Conservation (phyloP, 768 basidiomycete genomes). For the Trametes gibbosa region DNA sequence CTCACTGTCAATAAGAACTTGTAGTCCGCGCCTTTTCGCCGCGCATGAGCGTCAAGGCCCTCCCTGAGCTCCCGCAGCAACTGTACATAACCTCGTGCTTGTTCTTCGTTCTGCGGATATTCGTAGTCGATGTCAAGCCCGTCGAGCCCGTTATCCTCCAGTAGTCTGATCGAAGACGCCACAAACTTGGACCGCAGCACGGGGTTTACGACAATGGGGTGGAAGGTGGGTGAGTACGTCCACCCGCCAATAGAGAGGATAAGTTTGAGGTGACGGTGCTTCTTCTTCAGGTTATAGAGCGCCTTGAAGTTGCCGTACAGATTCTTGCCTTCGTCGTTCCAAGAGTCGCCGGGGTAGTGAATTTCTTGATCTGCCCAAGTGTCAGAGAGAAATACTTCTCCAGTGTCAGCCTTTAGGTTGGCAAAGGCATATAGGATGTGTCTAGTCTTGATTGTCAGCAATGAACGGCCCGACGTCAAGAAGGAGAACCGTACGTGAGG, state of each 20-base stretch:
- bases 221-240: slow-evolving; percentile 88
- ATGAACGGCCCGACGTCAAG: not conserved
- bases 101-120: slow-evolving; percentile 75
- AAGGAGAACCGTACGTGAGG: slow-evolving; percentile 63
- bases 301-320: slow-evolving; percentile 96
- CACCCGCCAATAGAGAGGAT: slow-evolving; percentile 93
- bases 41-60: slow-evolving; percentile 76
- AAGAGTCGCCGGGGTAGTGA: slow-evolving; percentile 92
- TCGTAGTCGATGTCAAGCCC: slow-evolving; percentile 94
- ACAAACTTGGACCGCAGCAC: slow-evolving; percentile 73
- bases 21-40: slow-evolving; percentile 56
- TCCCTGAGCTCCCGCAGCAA: slow-evolving; percentile 72
- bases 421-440: slow-evolving; percentile 95
- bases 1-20: slow-evolving; percentile 75
- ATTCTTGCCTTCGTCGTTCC: slow-evolving; percentile 89
- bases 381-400: slow-evolving; percentile 88
- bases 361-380: slow-evolving; percentile 96
- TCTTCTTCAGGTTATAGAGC: slow-evolving; percentile 86
- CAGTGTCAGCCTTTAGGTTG: slow-evolving; percentile 77
- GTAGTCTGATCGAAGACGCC: slow-evolving; percentile 67
- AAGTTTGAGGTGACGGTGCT: slow-evolving; percentile 75
- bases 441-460: slow-evolving; percentile 33
- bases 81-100: slow-evolving; percentile 83
- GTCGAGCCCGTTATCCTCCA: slow-evolving; percentile 92
- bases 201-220: slow-evolving; percentile 71